Conservation (phyloP, 1,139 yeast species). For the Pneumocystis oryctolagi region DNA sequence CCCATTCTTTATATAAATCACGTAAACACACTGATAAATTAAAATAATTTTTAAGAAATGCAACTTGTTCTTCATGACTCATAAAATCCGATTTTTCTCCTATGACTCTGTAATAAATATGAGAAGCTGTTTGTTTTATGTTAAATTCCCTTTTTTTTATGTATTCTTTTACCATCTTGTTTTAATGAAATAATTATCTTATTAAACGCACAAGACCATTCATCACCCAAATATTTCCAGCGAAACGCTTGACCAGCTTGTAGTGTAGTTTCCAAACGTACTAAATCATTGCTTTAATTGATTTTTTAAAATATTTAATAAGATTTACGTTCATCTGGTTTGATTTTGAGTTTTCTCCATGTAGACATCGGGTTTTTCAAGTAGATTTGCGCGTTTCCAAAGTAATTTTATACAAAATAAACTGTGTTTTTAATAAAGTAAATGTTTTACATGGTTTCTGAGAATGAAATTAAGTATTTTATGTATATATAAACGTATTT, state of each 20-base stretch:
- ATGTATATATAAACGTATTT: background rate
- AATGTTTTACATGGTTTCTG: background rate
- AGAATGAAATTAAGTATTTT: background rate
- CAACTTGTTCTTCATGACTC: slow-evolving; percentile 27
- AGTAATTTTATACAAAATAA: background rate
- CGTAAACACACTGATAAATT: slow-evolving; percentile 42
- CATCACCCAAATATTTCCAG: slow-evolving; percentile 24
- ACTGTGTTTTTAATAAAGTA: background rate
- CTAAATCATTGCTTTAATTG: background rate
- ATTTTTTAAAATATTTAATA: background rate
- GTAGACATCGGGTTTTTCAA: background rate
- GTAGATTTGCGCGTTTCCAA: background rate
- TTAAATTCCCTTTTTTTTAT: slow-evolving; percentile 4
- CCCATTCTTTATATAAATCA: slow-evolving; percentile 50
- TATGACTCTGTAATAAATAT: background rate
- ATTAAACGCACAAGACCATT: slow-evolving; percentile 26
- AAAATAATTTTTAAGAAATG: slow-evolving; percentile 52
- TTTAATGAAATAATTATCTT: slow-evolving; percentile 24
- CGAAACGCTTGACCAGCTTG: slow-evolving; percentile 22
- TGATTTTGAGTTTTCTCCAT: background rate
- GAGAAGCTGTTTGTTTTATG: background rate
- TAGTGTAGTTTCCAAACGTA: slow-evolving; percentile 9
- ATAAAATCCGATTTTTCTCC: background rate
- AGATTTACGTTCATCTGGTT: background rate
- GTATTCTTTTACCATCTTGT: slow-evolving; percentile 22